These are phyloP conservation scores for Tremellales sp. DNA, from an alignment of 1,284 basidiomycete genomes.

Conservation along the genomic window DNA sequence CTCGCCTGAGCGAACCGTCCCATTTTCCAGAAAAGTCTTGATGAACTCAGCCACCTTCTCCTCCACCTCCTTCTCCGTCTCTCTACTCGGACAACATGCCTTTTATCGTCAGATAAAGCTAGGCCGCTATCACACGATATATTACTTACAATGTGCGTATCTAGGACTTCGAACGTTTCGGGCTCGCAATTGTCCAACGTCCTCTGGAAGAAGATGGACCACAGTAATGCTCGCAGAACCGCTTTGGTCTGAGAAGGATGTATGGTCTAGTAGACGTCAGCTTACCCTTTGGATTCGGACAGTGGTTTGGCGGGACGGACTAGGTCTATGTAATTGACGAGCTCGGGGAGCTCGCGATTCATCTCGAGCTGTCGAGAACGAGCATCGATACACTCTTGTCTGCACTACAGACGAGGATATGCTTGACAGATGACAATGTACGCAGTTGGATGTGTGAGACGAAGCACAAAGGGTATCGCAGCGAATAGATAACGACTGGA, in stretches of 20 bases:
- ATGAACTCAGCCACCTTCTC: conserved; percentile 33
- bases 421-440: too few relatives aligned
- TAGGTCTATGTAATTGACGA: conserved; percentile 15
- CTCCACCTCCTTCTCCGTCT: conserved; percentile 28
- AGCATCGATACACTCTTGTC: too few relatives aligned
- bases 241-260: conserved; percentile 25
- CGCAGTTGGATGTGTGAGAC: too few relatives aligned
- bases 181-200: conserved; percentile 35
- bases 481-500: too few relatives aligned
- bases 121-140: background rate
- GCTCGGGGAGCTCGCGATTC: background rate
- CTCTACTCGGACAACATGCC: conserved; percentile 14
- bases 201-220: conserved; percentile 43
- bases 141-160: conserved; percentile 35
- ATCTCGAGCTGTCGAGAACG: too few relatives aligned
- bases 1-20: conserved; percentile 19
- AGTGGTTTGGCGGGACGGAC: conserved; percentile 4
- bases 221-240: conserved; percentile 30
- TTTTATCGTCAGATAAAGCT: background rate
- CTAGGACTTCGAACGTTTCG: conserved; percentile 34
- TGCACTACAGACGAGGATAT: too few relatives aligned
- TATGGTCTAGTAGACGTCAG: conserved; percentile 21
- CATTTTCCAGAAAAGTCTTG: conserved; percentile 20
- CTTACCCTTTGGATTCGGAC: too few relatives aligned
- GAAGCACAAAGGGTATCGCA: too few relatives aligned